Percentiles rank a stretch among this genome's conserved stretches.
phyloP scores from a whole-genome alignment of 768 basidiomycete genomes.

The Cyathus striatus region DNA sequence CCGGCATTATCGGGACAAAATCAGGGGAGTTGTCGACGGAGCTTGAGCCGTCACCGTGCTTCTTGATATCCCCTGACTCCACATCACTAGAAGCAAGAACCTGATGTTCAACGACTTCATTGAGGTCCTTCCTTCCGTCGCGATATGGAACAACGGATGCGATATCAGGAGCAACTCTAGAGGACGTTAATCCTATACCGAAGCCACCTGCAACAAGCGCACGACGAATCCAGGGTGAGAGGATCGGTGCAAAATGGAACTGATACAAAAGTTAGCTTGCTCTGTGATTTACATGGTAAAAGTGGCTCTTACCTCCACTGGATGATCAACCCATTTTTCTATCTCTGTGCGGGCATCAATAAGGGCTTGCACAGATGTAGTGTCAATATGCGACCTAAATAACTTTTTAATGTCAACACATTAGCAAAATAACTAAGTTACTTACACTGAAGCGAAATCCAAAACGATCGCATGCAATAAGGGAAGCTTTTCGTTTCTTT shows the following conservation, averaged over 20 bases:
- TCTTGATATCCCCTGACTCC: slow-evolving; percentile 30
- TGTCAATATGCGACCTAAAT: slow-evolving; percentile 79
- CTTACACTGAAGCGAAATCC: slow-evolving; percentile 83
- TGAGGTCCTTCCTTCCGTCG: slow-evolving; percentile 26
- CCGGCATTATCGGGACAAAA: slow-evolving; percentile 37
- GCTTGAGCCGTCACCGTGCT: slow-evolving; percentile 8
- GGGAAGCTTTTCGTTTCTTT: slow-evolving; percentile 52
- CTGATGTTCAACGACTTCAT: slow-evolving; percentile 10
- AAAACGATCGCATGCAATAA: slow-evolving; percentile 81
- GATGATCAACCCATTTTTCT: slow-evolving; percentile 80
- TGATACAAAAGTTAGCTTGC: slow-evolving; percentile 16
- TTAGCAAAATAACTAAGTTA: slow-evolving; percentile 5
- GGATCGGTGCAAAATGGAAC: slow-evolving; percentile 92
- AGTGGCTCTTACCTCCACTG: slow-evolving; percentile 61
- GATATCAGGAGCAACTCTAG: slow-evolving; percentile 51
- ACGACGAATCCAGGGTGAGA: slow-evolving; percentile 92
- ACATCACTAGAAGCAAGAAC: slow-evolving; percentile 20
- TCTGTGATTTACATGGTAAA: neutral
- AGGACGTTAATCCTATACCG: slow-evolving; percentile 55
- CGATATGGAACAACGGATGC: slow-evolving; percentile 73
- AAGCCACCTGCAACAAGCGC: slow-evolving; percentile 89
- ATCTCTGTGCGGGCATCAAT: slow-evolving; percentile 84
- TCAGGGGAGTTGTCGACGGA: slow-evolving; percentile 9
- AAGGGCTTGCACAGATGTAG: slow-evolving; percentile 86
- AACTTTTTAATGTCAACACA: neutral